phyloP scores from a whole-genome alignment of 306 rosid species.

The apple (Malus domestica) region ASM211411v1 NC_041791.1:8231001-8231500 shows the following conservation, averaged over 20 bases:
- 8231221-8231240: background rate
- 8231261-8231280: background rate
- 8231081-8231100: background rate
- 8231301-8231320: slow-evolving; percentile 14
- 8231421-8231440: too few relatives aligned
- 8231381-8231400: background rate
- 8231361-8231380: slow-evolving; percentile 21
- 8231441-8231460: too few relatives aligned
- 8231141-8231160: background rate
- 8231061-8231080: background rate
- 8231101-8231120: background rate
- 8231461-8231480: background rate
- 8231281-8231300: slow-evolving; percentile 8
- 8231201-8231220: background rate
- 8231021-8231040: background rate
- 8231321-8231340: slow-evolving; percentile 40
- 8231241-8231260: background rate
- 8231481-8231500: background rate
- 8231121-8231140: background rate
- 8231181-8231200: background rate
- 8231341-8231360: slow-evolving; percentile 59
- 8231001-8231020: background rate
- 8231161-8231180: background rate
- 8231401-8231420: too few relatives aligned
- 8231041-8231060: background rate